Evolutionary conservation across 1,284 basidiomycete genomes (phyloP).

Genomic region (Pseudozyma hubeiensis): DNA sequence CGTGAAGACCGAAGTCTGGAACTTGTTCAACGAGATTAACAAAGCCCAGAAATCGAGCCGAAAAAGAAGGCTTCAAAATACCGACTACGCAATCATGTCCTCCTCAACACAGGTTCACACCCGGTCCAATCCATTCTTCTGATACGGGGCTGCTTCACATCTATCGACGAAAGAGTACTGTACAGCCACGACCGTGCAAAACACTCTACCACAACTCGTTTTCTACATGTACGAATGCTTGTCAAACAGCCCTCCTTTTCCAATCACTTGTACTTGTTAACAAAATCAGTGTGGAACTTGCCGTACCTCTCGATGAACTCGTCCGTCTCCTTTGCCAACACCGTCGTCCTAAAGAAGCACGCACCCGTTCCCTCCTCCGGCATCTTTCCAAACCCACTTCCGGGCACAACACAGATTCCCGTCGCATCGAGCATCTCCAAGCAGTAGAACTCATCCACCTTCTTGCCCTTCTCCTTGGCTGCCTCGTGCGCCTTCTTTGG

Average conservation of each 20-base stretch:
- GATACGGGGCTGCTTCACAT: no score
- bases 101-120: background rate
- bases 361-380: slow-evolving; percentile 49
- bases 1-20: no score
- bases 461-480: slow-evolving; percentile 54
- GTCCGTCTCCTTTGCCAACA: slow-evolving; percentile 67
- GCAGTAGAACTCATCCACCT: slow-evolving; percentile 66
- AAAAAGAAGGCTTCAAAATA: slow-evolving; percentile 5
- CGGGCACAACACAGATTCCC: slow-evolving; percentile 67
- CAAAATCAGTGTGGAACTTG: slow-evolving; percentile 62
- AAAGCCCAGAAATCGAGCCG: background rate
- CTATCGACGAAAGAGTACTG: no score
- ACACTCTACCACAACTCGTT: no score
- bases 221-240: no score
- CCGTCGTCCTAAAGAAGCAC: slow-evolving; percentile 64
- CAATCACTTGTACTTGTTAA: slow-evolving; percentile 40
- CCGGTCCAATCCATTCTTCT: background rate
- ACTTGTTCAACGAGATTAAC: no score
- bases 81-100: background rate
- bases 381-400: slow-evolving; percentile 63
- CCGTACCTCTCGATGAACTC: slow-evolving; percentile 63
- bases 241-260: no score
- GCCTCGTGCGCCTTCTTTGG: slow-evolving; percentile 65
- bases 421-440: slow-evolving; percentile 63
- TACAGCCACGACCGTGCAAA: no score